These are phyloP conservation scores for Aspergillus pseudonomiae DNA, from an alignment of 2,329 filamentous ascomycete species.

Conservation along the genomic window DNA sequence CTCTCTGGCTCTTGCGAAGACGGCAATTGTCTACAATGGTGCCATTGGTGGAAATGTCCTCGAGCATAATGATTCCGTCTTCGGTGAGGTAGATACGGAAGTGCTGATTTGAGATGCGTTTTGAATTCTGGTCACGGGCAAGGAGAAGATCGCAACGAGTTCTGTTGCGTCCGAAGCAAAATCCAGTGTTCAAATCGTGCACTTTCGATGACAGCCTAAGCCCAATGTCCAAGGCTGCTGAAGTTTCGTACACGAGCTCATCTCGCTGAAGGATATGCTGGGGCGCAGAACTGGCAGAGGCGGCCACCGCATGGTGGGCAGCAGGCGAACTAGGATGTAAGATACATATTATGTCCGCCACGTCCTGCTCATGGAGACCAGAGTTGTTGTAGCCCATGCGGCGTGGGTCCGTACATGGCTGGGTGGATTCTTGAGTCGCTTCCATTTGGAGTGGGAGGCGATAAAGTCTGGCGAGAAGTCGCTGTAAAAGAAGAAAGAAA, in stretches of 20 bases:
- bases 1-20: constrained; percentile 58
- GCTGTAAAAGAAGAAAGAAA: constrained; percentile 10
- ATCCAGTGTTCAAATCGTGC: constrained; percentile 71
- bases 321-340: constrained; percentile 76
- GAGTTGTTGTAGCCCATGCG: constrained; percentile 79
- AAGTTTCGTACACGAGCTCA: constrained; percentile 45
- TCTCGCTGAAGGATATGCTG: constrained; percentile 64
- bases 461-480: constrained; percentile 6
- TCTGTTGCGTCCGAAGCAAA: constrained; percentile 80
- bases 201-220: constrained; percentile 75
- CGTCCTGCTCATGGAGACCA: constrained; percentile 78
- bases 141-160: constrained; percentile 72
- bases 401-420: constrained; percentile 78
- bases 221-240: constrained; percentile 64
- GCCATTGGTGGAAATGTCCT: constrained; percentile 95
- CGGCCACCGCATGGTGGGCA: constrained; percentile 71
- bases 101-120: constrained; percentile 88
- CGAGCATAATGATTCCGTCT: constrained; percentile 85
- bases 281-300: constrained; percentile 55
- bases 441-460: constrained; percentile 37
- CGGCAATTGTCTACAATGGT: constrained; percentile 78
- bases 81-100: constrained; percentile 91
- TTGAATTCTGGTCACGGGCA: constrained; percentile 68
- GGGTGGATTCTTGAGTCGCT: constrained; percentile 68
- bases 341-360: constrained; percentile 86